phyloP scores from a whole-genome alignment of 2,329 filamentous ascomycete species.

The Penicillium frequentans region DNA sequence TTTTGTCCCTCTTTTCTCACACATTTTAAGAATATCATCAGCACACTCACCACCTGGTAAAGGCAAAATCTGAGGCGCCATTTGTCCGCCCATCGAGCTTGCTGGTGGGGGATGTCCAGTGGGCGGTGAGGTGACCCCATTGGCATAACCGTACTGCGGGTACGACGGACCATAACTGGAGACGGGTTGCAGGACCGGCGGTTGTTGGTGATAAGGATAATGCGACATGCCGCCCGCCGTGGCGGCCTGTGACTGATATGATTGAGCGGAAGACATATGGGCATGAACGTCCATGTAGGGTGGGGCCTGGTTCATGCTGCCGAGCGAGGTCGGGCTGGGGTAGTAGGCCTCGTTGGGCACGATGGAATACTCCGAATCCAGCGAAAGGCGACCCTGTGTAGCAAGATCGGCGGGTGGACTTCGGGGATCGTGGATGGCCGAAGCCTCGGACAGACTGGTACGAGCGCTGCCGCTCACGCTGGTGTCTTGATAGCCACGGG shows the following conservation, averaged over 20 bases:
- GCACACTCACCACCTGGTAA: slow-evolving; percentile 49
- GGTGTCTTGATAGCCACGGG: slow-evolving; percentile 70
- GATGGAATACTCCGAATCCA: slow-evolving; percentile 39
- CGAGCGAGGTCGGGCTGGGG: slow-evolving; percentile 36
- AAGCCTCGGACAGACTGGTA: slow-evolving; percentile 57
- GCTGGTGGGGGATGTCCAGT: slow-evolving; percentile 67
- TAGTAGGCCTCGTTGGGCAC: slow-evolving; percentile 44
- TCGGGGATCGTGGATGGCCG: slow-evolving; percentile 55
- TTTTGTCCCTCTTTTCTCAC: background rate
- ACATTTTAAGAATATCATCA: slow-evolving; percentile 6
- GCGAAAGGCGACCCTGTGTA: slow-evolving; percentile 32
- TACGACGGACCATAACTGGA: slow-evolving; percentile 69
- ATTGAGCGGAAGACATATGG: slow-evolving; percentile 76
- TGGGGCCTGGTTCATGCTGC: slow-evolving; percentile 77
- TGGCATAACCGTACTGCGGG: slow-evolving; percentile 71
- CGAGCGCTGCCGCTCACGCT: slow-evolving; percentile 53
- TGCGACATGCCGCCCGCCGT: slow-evolving; percentile 72
- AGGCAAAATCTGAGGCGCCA: slow-evolving; percentile 71
- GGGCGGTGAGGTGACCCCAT: slow-evolving; percentile 79
- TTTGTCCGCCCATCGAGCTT: slow-evolving; percentile 65
- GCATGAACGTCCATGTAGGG: slow-evolving; percentile 82
- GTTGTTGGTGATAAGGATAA: slow-evolving; percentile 71
- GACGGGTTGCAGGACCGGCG: slow-evolving; percentile 71
- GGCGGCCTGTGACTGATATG: slow-evolving; percentile 72
- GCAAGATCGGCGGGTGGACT: slow-evolving; percentile 64